Evolutionary conservation across 768 basidiomycete genomes (phyloP).

Genomic region (Leucocoprinus birnbaumii): DNA sequence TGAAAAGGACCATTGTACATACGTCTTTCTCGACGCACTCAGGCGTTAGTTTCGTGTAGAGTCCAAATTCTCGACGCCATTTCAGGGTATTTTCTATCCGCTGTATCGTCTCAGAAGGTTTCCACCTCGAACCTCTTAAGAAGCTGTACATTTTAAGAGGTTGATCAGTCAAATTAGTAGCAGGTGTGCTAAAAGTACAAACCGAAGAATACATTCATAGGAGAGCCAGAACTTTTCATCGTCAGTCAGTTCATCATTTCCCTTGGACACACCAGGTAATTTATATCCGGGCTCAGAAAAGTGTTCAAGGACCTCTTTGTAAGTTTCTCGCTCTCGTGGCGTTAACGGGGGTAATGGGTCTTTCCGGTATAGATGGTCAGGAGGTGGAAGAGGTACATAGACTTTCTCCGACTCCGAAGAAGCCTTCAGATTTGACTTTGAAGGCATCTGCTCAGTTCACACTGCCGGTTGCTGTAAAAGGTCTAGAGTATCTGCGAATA

Average conservation of each 20-base stretch:
- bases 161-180: slow-evolving; percentile 12
- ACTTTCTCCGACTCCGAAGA: slow-evolving; percentile 23
- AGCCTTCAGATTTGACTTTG: too few species aligned
- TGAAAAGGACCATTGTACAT: slow-evolving; percentile 14
- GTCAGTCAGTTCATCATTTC: slow-evolving; percentile 41
- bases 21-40: slow-evolving; percentile 75
- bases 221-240: slow-evolving; percentile 76
- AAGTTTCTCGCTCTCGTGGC: slow-evolving; percentile 40
- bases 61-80: slow-evolving; percentile 78
- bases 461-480: too few species aligned
- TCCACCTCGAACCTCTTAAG: slow-evolving; percentile 73
- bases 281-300: slow-evolving; percentile 48
- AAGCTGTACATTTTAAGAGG: slow-evolving; percentile 37
- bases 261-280: slow-evolving; percentile 37
- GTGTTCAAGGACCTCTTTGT: slow-evolving; percentile 49
- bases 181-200: too few species aligned
- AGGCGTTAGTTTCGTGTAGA: slow-evolving; percentile 60
- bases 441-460: too few species aligned
- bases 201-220: slow-evolving; percentile 66
- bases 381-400: slow-evolving; percentile 27
- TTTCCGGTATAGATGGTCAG: slow-evolving; percentile 19
- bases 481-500: too few species aligned
- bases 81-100: slow-evolving; percentile 66
- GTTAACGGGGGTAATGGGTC: slow-evolving; percentile 31
- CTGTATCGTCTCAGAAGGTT: slow-evolving; percentile 48